Conservation (phyloP, 805 yeast genomes). For the Pichia occidentalis region DNA sequence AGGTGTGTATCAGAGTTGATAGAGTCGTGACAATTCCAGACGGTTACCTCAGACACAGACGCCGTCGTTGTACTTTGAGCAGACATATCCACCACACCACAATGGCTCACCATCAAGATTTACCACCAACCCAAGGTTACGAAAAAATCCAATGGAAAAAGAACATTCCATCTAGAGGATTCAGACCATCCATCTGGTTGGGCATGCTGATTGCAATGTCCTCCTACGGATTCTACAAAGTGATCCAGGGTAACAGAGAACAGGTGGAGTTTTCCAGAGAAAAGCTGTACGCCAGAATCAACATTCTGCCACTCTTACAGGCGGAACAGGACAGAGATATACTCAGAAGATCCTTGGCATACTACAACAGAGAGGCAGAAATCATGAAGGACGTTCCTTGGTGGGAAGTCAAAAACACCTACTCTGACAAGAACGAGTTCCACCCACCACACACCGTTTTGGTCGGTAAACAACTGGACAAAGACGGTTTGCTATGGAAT, state of each 20-base stretch:
- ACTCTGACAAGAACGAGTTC: slow-evolving; percentile 30
- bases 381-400: slow-evolving; percentile 57
- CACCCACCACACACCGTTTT: slow-evolving; percentile 33
- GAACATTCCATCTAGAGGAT: slow-evolving; percentile 78
- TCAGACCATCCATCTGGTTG: slow-evolving; percentile 68
- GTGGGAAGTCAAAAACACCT: slow-evolving; percentile 47
- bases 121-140: slow-evolving; percentile 84
- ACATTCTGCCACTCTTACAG: slow-evolving; percentile 63
- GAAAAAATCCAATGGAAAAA: slow-evolving; percentile 87
- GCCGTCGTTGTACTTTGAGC: not conserved
- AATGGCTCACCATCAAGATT: slow-evolving; percentile 50
- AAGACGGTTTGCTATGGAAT: slow-evolving; percentile 23
- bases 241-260: slow-evolving; percentile 64
- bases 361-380: slow-evolving; percentile 62
- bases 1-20: too few species aligned
- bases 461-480: slow-evolving; percentile 31
- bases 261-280: slow-evolving; percentile 71
- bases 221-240: slow-evolving; percentile 65
- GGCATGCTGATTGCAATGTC: slow-evolving; percentile 57
- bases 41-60: too few species aligned
- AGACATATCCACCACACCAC: not conserved
- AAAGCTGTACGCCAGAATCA: slow-evolving; percentile 68
- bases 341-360: slow-evolving; percentile 63
- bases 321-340: slow-evolving; percentile 80
- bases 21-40: too few species aligned